Conservation (phyloP, 1,139 yeast species). For the Zygotorulaspora mrakii region DNA sequence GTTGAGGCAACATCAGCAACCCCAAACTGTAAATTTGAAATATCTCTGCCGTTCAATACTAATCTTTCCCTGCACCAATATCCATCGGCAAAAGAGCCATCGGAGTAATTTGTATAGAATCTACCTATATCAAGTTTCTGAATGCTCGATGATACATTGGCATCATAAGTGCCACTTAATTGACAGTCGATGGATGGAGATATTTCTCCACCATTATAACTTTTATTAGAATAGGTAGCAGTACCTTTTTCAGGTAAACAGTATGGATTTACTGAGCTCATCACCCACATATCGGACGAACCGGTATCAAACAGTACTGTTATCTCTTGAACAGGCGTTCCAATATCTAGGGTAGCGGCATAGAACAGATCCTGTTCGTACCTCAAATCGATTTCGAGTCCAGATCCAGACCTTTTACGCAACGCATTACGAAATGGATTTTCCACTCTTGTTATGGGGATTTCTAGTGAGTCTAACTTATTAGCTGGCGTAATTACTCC, state of each 20-base stretch:
- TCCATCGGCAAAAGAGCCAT: conserved; percentile 28
- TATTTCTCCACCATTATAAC: conserved; percentile 16
- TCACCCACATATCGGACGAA: conserved; percentile 65
- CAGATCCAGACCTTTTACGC: conserved; percentile 8
- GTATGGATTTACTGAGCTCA: conserved; percentile 36
- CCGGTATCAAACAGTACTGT: conserved; percentile 62
- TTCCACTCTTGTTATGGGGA: conserved; percentile 6
- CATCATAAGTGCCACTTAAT: conserved; percentile 13
- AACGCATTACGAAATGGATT: conserved; percentile 1
- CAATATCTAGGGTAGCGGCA: conserved; percentile 45
- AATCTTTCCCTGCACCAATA: conserved; percentile 27
- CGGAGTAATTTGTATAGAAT: conserved; percentile 26
- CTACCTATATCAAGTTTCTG: conserved; percentile 16
- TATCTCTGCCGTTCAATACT: conserved; percentile 14
- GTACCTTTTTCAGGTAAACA: conserved; percentile 23
- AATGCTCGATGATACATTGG: conserved; percentile 16
- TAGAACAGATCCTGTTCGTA: conserved; percentile 38
- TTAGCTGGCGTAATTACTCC: neutral
- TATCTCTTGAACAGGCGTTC: conserved; percentile 51
- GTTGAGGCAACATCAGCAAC: conserved; percentile 25
- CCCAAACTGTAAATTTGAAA: conserved; percentile 27
- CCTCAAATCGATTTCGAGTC: conserved; percentile 18
- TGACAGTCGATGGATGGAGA: conserved; percentile 18
- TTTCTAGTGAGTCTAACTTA: conserved; percentile 4
- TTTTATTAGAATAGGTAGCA: conserved; percentile 11